These are phyloP conservation scores for Suhomyces maxii DNA, from an alignment of 1,139 yeast genomes.

Conservation along the genomic window DNA sequence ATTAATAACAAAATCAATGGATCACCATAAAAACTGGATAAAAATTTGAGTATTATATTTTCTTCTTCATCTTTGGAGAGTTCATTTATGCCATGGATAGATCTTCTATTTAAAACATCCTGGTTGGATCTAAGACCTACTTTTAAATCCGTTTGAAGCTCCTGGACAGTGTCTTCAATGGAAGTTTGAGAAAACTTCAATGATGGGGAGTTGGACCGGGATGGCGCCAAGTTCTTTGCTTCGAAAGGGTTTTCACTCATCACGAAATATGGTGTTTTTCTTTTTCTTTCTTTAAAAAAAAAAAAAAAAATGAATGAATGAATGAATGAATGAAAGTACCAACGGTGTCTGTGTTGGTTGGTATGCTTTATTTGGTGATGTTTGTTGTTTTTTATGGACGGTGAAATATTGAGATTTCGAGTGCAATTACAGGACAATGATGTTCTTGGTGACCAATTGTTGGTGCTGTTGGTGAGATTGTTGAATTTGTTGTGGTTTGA, in stretches of 20 bases:
- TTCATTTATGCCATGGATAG: slow-evolving; percentile 77
- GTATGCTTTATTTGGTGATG: too few relatives aligned
- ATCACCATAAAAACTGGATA: slow-evolving; percentile 80
- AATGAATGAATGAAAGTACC: too few relatives aligned
- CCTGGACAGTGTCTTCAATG: slow-evolving; percentile 59
- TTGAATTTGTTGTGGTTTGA: neutral
- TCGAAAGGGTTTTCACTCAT: slow-evolving; percentile 40
- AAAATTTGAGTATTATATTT: slow-evolving; percentile 62
- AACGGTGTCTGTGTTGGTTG: neutral
- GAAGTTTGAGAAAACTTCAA: slow-evolving; percentile 57
- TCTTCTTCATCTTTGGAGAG: slow-evolving; percentile 76
- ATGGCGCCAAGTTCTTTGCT: slow-evolving; percentile 21
- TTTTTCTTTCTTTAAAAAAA: too few relatives aligned
- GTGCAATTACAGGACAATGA: too few relatives aligned
- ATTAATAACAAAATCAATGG: slow-evolving; percentile 83
- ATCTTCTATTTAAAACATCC: slow-evolving; percentile 69
- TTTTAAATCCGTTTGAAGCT: slow-evolving; percentile 58
- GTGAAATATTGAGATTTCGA: neutral
- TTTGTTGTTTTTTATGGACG: too few relatives aligned
- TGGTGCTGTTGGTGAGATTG: too few relatives aligned
- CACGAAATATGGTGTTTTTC: too few relatives aligned
- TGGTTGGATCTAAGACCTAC: slow-evolving; percentile 65
- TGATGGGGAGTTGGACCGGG: slow-evolving; percentile 42
- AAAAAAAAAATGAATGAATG: too few relatives aligned
- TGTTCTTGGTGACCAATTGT: too few relatives aligned